Conservation (phyloP, 192 early-diverging fungal species). For the Dispira simplex region DNA sequence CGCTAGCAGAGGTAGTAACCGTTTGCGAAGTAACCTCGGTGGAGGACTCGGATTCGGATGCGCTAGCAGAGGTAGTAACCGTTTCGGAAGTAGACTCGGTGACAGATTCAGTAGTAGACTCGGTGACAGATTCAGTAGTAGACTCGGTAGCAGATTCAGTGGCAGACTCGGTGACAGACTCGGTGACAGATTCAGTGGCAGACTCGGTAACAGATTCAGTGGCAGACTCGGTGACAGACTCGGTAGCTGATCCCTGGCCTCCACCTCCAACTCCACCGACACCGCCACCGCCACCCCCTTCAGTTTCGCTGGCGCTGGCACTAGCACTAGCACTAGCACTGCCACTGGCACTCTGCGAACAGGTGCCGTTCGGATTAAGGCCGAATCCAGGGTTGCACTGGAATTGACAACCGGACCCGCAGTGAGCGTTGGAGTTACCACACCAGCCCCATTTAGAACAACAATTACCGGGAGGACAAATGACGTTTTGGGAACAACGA, state of each 20-base stretch:
- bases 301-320: background rate
- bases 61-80: no score
- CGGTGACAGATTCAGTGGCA: background rate
- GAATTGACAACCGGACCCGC: slow-evolving; percentile 2
- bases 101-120: no score
- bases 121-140: no score
- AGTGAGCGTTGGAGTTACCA: slow-evolving; percentile 4
- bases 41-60: no score
- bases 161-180: background rate
- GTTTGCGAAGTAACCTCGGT: background rate
- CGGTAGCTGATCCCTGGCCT: background rate
- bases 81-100: background rate
- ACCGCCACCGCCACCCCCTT: background rate
- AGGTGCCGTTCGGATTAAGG: background rate
- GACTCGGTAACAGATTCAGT: background rate
- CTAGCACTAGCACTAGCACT: background rate
- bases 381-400: background rate
- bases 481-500: background rate
- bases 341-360: background rate
- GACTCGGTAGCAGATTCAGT: background rate
- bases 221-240: background rate
- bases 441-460: slow-evolving; percentile 10
- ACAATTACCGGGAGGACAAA: slow-evolving; percentile 8
- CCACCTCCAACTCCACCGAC: background rate
- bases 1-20: no score